These are phyloP conservation scores for Rubus idaeus DNA, from an alignment of 306 rosid species.

Conservation along the genomic window DNA sequence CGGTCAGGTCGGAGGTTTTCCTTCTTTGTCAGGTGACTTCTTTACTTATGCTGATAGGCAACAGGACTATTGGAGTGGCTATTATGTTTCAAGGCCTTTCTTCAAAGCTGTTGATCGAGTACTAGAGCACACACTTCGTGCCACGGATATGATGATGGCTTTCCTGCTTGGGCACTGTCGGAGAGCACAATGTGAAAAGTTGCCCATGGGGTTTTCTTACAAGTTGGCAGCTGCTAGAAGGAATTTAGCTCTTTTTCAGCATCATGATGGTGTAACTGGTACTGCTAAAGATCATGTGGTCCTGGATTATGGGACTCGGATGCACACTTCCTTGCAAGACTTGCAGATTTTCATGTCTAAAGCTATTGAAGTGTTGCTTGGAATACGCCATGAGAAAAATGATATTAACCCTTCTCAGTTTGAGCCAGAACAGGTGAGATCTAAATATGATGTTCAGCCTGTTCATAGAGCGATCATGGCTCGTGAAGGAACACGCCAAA, in stretches of 20 bases:
- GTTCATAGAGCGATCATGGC: slow-evolving; percentile 63
- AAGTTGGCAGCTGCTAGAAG: slow-evolving; percentile 98
- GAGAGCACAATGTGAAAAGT: slow-evolving; percentile 82
- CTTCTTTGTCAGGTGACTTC: slow-evolving; percentile 94
- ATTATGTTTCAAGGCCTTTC: slow-evolving; percentile 97
- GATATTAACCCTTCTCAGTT: slow-evolving; percentile 75
- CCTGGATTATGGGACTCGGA: slow-evolving; percentile 82
- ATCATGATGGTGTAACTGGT: slow-evolving; percentile 98
- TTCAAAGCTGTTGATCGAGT: slow-evolving; percentile 98
- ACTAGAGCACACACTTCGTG: slow-evolving; percentile 87
- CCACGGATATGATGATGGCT: slow-evolving; percentile 86
- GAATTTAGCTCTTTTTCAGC: slow-evolving; percentile 98
- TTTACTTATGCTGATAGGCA: slow-evolving; percentile 95
- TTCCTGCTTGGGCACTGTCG: slow-evolving; percentile 75
- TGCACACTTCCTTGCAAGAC: slow-evolving; percentile 91
- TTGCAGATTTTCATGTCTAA: slow-evolving; percentile 91
- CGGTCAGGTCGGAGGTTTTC: slow-evolving; percentile 78
- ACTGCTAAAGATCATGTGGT: slow-evolving; percentile 98
- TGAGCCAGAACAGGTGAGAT: slow-evolving; percentile 76
- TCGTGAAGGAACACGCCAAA: slow-evolving; percentile 58
- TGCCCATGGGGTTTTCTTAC: slow-evolving; percentile 69
- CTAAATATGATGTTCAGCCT: slow-evolving; percentile 88
- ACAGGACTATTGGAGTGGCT: slow-evolving; percentile 98
- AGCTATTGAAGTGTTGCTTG: slow-evolving; percentile 82
- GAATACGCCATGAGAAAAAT: slow-evolving; percentile 71